phyloP scores from a whole-genome alignment of 2,329 filamentous ascomycete species.

The Fusarium subtropicale region DNA sequence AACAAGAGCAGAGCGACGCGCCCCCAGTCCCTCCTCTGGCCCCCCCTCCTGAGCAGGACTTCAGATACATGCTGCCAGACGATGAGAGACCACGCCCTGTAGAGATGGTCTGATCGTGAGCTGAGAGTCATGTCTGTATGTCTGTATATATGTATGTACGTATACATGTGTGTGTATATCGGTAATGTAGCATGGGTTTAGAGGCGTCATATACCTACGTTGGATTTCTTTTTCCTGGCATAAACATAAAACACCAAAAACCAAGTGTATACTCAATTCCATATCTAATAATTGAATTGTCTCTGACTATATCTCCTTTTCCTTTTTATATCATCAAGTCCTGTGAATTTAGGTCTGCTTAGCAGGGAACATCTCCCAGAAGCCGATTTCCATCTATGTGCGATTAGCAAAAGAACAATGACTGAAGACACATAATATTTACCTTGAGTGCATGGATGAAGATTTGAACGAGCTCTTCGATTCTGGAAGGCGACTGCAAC shows the following conservation, averaged over 20 bases:
- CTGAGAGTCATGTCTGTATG: constrained; percentile 2
- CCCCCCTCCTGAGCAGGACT: constrained; percentile 60
- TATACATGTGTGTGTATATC: constrained; percentile 5
- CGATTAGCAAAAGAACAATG: neutral
- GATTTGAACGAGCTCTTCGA: constrained; percentile 85
- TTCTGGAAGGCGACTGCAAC: constrained; percentile 77
- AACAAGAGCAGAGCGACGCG: constrained; percentile 47
- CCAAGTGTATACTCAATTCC: constrained; percentile 35
- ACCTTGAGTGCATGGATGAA: constrained; percentile 91
- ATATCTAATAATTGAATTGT: constrained; percentile 36
- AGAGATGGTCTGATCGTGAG: constrained; percentile 43
- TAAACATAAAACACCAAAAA: constrained; percentile 18
- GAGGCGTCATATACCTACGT: constrained; percentile 17
- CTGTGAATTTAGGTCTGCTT: constrained; percentile 26
- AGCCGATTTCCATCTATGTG: constrained; percentile 64
- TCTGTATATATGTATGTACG: neutral
- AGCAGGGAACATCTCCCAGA: constrained; percentile 66
- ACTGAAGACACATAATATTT: constrained; percentile 36
- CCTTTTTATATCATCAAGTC: neutral
- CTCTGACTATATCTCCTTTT: neutral
- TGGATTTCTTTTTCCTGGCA: constrained; percentile 14
- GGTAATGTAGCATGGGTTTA: constrained; percentile 28
- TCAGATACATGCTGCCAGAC: constrained; percentile 64
- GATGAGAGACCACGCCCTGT: constrained; percentile 60
- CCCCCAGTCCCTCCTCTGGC: constrained; percentile 56